phyloP scores from a whole-genome alignment of 2,329 filamentous ascomycete genomes.

The Aspergillus nomiae region DNA sequence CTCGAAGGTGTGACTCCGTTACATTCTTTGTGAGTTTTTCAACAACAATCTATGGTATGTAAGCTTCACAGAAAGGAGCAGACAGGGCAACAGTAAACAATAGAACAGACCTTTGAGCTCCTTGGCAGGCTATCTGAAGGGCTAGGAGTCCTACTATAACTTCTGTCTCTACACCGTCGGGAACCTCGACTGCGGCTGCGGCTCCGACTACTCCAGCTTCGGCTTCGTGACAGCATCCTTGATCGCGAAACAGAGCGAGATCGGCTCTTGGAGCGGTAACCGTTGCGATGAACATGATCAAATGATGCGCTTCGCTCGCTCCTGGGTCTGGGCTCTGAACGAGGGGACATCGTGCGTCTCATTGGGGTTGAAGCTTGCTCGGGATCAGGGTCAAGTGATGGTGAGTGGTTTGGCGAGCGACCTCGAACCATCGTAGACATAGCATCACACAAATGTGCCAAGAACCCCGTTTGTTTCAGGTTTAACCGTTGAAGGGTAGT shows the following conservation, averaged over 20 bases:
- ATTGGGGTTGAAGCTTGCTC: slow-evolving; percentile 28
- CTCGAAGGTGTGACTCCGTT: slow-evolving; percentile 80
- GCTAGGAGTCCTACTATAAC: slow-evolving; percentile 32
- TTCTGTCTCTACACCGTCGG: slow-evolving; percentile 39
- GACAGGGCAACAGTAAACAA: not conserved
- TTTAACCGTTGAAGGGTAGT: not conserved
- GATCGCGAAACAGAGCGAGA: slow-evolving; percentile 32
- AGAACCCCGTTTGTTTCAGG: not conserved
- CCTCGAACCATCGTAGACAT: slow-evolving; percentile 32
- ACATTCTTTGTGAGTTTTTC: slow-evolving; percentile 96
- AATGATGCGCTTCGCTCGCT: slow-evolving; percentile 31
- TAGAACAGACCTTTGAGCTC: slow-evolving; percentile 40
- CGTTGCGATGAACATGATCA: slow-evolving; percentile 28
- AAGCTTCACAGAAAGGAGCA: not conserved
- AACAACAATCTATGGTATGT: slow-evolving; percentile 73
- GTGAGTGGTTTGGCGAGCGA: slow-evolving; percentile 31
- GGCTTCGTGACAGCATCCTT: slow-evolving; percentile 38
- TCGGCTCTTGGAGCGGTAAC: slow-evolving; percentile 27
- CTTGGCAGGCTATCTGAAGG: slow-evolving; percentile 25
- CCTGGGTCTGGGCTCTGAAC: slow-evolving; percentile 32
- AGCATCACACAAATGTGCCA: not conserved
- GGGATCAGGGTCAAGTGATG: slow-evolving; percentile 23
- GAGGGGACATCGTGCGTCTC: slow-evolving; percentile 39
- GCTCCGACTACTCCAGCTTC: slow-evolving; percentile 38
- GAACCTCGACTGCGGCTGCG: slow-evolving; percentile 35